Evolutionary conservation across 768 basidiomycete species (phyloP), one percentile per base, ranked within the genome.

Genomic region (Pulveroboletus sp.): DNA sequence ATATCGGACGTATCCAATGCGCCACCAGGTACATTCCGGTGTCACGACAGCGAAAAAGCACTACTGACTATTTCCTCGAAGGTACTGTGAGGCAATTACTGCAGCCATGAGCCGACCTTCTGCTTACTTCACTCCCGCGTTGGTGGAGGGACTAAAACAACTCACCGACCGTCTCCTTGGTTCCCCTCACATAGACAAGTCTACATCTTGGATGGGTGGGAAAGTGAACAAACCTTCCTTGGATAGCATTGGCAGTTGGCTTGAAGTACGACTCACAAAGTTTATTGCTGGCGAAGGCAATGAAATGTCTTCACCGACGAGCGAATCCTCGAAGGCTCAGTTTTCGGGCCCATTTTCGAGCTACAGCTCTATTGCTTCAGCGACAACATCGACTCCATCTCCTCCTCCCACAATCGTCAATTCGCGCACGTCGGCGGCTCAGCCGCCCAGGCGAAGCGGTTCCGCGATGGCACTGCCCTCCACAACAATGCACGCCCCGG

Each of bases 201-300:
- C 79, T 2, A 79, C 77, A 11, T 91, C 89, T 0, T 96, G 93
- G 93, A 91, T 93, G 48, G 76, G 81, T 12, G 77, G 81, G n/a
- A 93, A 91, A 64, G 75, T 94, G 54, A 77, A 83, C 30, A 93
- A 94, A 60, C 93, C 96, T 3, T 95, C 89, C 52, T 76, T 98
- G 39, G 93, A 97, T 64, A 85, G 84, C 29, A 82, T 98, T 42
- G 89, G 93, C 23, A 86, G 83, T 37, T 97, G 93, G 86, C 76
- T 98, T 22, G 95, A 93, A 69, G 87, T 89, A 12, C 81, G 88
- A 16, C 81, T 99, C 62, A 92, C 92, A 14, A 94, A 94, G 63
- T 85, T 99, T 58, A 93, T 99, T 51, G 90, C 94, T 9, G 96
- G 95, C 2, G 93, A 96, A 44, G 79, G 75, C n/a, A 87, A 87